Conservation (phyloP, 768 basidiomycete species). For the Leucogyrophana mollusca region DNA sequence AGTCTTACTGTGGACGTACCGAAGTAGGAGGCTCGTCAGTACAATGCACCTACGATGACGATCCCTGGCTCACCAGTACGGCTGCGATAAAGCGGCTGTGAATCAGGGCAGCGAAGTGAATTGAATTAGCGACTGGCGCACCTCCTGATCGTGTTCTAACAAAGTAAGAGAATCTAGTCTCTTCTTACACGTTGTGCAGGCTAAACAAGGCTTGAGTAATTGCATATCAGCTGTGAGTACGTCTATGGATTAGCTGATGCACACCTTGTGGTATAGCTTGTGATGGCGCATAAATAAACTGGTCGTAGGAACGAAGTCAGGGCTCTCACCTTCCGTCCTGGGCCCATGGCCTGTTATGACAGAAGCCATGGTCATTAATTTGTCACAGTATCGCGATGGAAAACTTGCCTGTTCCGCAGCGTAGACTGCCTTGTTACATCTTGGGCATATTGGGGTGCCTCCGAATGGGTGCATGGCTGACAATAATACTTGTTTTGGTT, state of each 20-base stretch:
- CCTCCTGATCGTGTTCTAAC: slow-evolving; percentile 82
- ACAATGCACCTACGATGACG: neutral
- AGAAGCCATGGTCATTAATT: slow-evolving; percentile 7
- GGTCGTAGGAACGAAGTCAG: slow-evolving; percentile 6
- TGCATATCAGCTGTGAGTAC: too few species aligned
- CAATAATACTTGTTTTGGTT: too few species aligned
- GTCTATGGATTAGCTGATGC: slow-evolving; percentile 11
- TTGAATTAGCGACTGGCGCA: slow-evolving; percentile 31
- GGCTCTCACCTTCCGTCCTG: slow-evolving; percentile 75
- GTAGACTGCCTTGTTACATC: slow-evolving; percentile 77
- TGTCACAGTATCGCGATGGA: neutral
- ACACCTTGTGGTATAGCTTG: slow-evolving; percentile 80
- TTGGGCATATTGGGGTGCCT: slow-evolving; percentile 68
- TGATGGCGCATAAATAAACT: neutral
- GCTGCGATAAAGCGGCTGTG: slow-evolving; percentile 22
- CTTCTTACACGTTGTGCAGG: slow-evolving; percentile 75
- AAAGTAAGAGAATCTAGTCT: slow-evolving; percentile 74
- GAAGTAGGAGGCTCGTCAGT: neutral
- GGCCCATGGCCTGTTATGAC: slow-evolving; percentile 77
- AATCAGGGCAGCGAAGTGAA: slow-evolving; percentile 1
- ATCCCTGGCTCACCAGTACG: slow-evolving; percentile 39
- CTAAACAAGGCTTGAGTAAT: slow-evolving; percentile 64
- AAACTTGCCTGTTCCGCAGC: slow-evolving; percentile 78
- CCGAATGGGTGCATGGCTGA: slow-evolving; percentile 74
- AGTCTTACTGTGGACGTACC: slow-evolving; percentile 64